Evolutionary conservation across 441 rosid genomes (phyloP).

Genomic region (Manihot esculenta): DNA sequence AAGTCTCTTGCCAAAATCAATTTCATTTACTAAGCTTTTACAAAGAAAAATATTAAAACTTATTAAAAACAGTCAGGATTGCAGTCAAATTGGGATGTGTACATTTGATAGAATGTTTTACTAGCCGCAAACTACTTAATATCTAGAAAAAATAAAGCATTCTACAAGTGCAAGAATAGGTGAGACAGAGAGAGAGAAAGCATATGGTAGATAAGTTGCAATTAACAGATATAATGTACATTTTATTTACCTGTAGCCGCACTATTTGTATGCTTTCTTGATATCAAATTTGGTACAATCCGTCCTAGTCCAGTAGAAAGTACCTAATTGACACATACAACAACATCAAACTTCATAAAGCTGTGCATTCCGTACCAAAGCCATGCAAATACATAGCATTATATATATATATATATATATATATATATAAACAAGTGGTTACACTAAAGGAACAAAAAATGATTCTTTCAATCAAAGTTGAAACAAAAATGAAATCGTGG

Average conservation of each 20-base stretch:
- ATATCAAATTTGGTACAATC: slow-evolving; percentile 95
- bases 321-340: slow-evolving; percentile 46
- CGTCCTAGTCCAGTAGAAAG: slow-evolving; percentile 99
- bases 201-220: not conserved
- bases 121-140: not conserved
- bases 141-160: not conserved
- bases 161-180: not conserved
- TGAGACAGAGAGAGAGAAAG: not conserved
- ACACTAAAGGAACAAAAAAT: too few species aligned
- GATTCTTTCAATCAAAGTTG: not conserved
- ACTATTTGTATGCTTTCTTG: slow-evolving; percentile 97
- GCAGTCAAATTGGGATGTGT: not conserved
- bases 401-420: too few species aligned
- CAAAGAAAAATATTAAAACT: not conserved
- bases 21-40: not conserved
- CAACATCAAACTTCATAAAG: slow-evolving; percentile 27
- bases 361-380: slow-evolving; percentile 5
- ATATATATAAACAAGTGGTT: too few species aligned
- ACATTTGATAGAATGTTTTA: not conserved
- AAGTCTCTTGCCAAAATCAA: not conserved
- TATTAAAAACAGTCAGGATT: not conserved
- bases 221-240: not conserved
- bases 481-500: slow-evolving; percentile 6
- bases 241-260: slow-evolving; percentile 82
- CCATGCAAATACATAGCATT: slow-evolving; percentile 8